phyloP scores from a whole-genome alignment of 2,329 filamentous ascomycete species.

The Fusarium keratoplasticum region DNA sequence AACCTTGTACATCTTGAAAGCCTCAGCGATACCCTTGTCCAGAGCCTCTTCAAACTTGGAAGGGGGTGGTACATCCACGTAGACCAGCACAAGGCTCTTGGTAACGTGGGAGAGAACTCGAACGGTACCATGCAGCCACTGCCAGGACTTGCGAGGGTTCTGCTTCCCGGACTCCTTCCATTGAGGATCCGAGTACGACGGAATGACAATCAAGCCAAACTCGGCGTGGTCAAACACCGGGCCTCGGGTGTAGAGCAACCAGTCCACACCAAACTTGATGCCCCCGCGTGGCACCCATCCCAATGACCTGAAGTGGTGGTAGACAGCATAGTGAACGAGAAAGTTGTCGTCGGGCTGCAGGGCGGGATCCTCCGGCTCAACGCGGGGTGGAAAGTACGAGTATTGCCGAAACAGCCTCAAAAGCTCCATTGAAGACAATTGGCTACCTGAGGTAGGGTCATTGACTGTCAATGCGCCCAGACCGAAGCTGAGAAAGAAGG shows the following conservation, averaged over 20 bases:
- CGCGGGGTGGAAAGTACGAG: slow-evolving; percentile 74
- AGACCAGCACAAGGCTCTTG: slow-evolving; percentile 90
- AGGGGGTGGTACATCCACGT: slow-evolving; percentile 89
- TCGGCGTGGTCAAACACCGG: slow-evolving; percentile 96
- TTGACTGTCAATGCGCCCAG: slow-evolving; percentile 78
- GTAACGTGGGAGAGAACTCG: slow-evolving; percentile 89
- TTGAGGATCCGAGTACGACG: slow-evolving; percentile 79
- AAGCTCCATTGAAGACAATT: slow-evolving; percentile 67
- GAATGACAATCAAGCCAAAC: slow-evolving; percentile 87
- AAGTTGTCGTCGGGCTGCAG: slow-evolving; percentile 85
- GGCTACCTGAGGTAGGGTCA: slow-evolving; percentile 57
- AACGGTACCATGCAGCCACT: slow-evolving; percentile 89
- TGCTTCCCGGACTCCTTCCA: slow-evolving; percentile 73
- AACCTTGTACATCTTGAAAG: slow-evolving; percentile 78
- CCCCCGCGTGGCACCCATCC: slow-evolving; percentile 95
- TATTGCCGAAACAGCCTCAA: slow-evolving; percentile 75
- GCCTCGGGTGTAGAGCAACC: slow-evolving; percentile 91
- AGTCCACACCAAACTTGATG: slow-evolving; percentile 95
- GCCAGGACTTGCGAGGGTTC: slow-evolving; percentile 70
- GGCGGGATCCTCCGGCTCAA: slow-evolving; percentile 47
- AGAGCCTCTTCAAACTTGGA: slow-evolving; percentile 57
- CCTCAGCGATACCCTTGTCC: slow-evolving; percentile 67
- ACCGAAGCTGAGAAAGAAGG: slow-evolving; percentile 88
- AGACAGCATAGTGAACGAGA: slow-evolving; percentile 86
- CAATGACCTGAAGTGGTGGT: slow-evolving; percentile 95